Evolutionary conservation across 768 basidiomycete species (phyloP).

Genomic region (Boletus vinaceobasis): DNA sequence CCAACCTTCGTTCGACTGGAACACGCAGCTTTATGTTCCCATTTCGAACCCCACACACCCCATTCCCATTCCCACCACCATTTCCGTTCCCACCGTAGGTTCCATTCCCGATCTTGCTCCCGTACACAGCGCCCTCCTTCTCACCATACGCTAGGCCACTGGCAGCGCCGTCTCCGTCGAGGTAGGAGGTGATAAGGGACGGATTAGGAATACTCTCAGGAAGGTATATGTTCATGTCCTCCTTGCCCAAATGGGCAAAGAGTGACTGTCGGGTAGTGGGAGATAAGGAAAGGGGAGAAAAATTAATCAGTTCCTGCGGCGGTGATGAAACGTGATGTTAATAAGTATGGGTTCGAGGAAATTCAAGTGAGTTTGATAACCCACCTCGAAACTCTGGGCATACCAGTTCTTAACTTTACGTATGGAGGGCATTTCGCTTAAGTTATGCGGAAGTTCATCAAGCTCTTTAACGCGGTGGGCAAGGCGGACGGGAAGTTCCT

Average conservation of each 20-base stretch:
- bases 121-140: constrained; percentile 7
- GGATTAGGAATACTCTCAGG: constrained; percentile 15
- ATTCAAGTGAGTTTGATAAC: neutral
- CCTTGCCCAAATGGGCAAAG: constrained; percentile 8
- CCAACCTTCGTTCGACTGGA: constrained; percentile 15
- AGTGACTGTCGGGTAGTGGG: constrained; percentile 13
- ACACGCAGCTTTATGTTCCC: constrained; percentile 16
- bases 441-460: constrained; percentile 15
- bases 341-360: neutral
- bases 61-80: constrained; percentile 16
- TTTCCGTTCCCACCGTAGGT: constrained; percentile 20
- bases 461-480: constrained; percentile 18
- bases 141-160: constrained; percentile 13
- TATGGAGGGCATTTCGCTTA: constrained; percentile 18
- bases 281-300: constrained; percentile 12
- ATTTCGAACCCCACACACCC: constrained; percentile 13
- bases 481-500: constrained; percentile 16
- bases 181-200: constrained; percentile 16
- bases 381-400: constrained; percentile 17
- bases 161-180: constrained; percentile 28
- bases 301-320: constrained; percentile 9
- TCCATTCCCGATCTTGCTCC: constrained; percentile 10
- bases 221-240: constrained; percentile 15
- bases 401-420: constrained; percentile 21
- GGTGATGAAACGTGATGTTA: neutral